Conservation (phyloP, 2,329 filamentous ascomycete genomes). For the Xylariales sp. region DNA sequence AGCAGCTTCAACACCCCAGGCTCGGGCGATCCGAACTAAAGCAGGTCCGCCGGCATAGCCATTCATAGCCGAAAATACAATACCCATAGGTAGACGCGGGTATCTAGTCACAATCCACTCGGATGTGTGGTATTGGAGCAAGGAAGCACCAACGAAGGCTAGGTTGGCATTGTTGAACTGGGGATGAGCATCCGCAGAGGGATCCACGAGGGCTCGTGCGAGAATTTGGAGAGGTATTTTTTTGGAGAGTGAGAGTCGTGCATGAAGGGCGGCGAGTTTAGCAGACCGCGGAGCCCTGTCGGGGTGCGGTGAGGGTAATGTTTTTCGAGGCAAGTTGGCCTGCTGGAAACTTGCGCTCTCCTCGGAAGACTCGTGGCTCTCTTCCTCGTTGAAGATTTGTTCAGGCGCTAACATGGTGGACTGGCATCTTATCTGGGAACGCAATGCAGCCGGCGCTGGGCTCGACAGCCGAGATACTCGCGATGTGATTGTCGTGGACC, state of each 20-base stretch:
- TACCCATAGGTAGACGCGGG: slow-evolving; percentile 88
- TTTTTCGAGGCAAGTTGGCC: slow-evolving; percentile 41
- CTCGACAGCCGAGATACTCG: slow-evolving; percentile 44
- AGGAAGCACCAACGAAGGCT: slow-evolving; percentile 80
- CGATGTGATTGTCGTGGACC: slow-evolving; percentile 55
- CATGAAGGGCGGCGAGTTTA: slow-evolving; percentile 92
- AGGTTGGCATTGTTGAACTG: slow-evolving; percentile 91
- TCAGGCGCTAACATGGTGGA: slow-evolving; percentile 40
- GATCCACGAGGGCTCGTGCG: slow-evolving; percentile 85
- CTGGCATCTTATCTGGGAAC: slow-evolving; percentile 45
- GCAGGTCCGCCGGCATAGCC: slow-evolving; percentile 84
- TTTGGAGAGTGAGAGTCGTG: slow-evolving; percentile 83
- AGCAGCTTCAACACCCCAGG: slow-evolving; percentile 94
- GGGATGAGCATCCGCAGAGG: slow-evolving; percentile 81
- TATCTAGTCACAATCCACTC: slow-evolving; percentile 91
- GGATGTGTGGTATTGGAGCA: slow-evolving; percentile 88
- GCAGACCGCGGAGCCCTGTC: slow-evolving; percentile 76
- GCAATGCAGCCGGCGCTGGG: slow-evolving; percentile 34
- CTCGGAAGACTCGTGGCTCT: slow-evolving; percentile 35
- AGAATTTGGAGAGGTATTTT: slow-evolving; percentile 88
- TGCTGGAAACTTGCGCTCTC: slow-evolving; percentile 43
- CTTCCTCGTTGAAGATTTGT: slow-evolving; percentile 42
- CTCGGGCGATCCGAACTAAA: slow-evolving; percentile 76
- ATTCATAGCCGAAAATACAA: slow-evolving; percentile 86
- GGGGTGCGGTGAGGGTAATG: slow-evolving; percentile 77